These are phyloP conservation scores for Lachnellula arida DNA, from an alignment of 2,329 filamentous ascomycete species.

Conservation along the genomic window DNA sequence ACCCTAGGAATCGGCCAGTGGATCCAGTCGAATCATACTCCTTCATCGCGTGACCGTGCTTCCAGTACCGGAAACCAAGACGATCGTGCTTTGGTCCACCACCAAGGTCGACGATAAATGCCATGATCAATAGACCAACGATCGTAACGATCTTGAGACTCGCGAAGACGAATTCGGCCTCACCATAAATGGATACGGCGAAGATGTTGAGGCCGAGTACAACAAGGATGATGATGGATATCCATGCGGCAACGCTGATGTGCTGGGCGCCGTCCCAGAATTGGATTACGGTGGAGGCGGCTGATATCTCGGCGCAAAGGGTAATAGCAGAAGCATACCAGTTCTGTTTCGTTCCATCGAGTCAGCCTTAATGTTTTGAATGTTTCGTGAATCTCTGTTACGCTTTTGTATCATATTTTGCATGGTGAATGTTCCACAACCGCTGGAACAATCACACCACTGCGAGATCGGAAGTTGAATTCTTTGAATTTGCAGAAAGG, in stretches of 20 bases:
- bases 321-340: constrained; percentile 31
- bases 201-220: constrained; percentile 47
- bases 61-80: constrained; percentile 67
- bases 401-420: too few species aligned
- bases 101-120: constrained; percentile 42
- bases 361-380: constrained; percentile 5
- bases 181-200: constrained; percentile 51
- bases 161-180: constrained; percentile 57
- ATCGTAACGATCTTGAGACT: constrained; percentile 49
- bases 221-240: constrained; percentile 40
- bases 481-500: neutral
- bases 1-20: constrained; percentile 55
- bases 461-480: neutral
- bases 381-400: neutral
- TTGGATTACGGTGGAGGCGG: constrained; percentile 45
- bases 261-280: constrained; percentile 38
- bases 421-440: too few species aligned
- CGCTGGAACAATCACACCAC: neutral
- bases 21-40: constrained; percentile 42
- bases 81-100: constrained; percentile 53
- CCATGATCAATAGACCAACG: constrained; percentile 56
- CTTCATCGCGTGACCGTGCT: constrained; percentile 32
- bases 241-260: constrained; percentile 31
- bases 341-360: constrained; percentile 14
- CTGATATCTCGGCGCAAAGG: constrained; percentile 45